phyloP scores from a whole-genome alignment of 139 green algal genomes.

The Chloropicon primus region DNA sequence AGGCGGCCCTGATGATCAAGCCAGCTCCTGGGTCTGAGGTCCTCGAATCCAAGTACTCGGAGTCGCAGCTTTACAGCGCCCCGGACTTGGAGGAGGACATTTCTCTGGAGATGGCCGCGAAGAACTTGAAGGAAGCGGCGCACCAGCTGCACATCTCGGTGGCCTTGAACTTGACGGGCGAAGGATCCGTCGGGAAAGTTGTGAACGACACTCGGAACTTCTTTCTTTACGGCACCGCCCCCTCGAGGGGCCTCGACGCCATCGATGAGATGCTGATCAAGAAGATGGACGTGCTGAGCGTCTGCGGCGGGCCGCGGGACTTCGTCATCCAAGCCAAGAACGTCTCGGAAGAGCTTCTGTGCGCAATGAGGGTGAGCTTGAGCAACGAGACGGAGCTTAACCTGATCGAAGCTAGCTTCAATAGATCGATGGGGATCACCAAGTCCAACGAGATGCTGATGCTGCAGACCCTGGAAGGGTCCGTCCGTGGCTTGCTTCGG shows the following conservation, averaged over 20 bases:
- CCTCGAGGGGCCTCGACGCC: background rate
- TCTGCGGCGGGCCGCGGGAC: background rate
- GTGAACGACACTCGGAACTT: background rate
- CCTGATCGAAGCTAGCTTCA: background rate
- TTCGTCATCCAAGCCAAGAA: background rate
- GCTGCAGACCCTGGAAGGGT: background rate
- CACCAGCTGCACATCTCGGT: background rate
- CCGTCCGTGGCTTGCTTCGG: background rate
- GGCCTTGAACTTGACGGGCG: background rate
- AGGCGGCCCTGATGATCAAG: background rate
- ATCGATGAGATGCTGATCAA: background rate
- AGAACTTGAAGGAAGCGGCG: background rate
- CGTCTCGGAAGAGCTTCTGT: background rate
- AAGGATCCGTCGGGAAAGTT: background rate
- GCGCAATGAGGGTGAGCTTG: background rate
- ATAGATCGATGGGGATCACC: background rate
- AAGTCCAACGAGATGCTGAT: background rate
- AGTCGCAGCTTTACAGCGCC: background rate
- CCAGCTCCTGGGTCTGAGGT: background rate
- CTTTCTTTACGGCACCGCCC: background rate
- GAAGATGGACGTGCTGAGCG: background rate
- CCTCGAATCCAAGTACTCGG: background rate
- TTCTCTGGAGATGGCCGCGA: background rate
- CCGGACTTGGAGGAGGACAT: background rate
- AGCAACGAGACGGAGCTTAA: background rate